Evolutionary conservation across 2,329 filamentous ascomycete genomes (phyloP), one percentile per base, ranked within the genome.

Genomic region (Diaporthe longicolla): DNA sequence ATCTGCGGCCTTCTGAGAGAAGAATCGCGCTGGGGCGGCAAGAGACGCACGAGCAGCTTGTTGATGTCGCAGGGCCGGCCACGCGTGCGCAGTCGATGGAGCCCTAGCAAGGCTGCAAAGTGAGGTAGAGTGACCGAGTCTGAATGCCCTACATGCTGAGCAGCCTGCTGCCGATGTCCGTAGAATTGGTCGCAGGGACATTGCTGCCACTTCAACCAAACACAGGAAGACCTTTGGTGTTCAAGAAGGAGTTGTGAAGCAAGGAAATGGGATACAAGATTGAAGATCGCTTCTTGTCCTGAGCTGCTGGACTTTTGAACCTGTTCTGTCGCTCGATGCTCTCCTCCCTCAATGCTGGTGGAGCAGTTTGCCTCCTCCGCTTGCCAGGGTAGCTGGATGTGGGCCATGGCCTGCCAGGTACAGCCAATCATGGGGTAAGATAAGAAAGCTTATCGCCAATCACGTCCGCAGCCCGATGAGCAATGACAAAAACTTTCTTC

Each of bases 151-250:
- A 75, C 81, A 81, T 59, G 77, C 77, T 37, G 78, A 77, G 76
- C 81, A 83, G 55, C 78, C 77, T 57, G 79, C 77, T 32, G 79
- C 77, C 26, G 78, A 77, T 24, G 79, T 78, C 71, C 78, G 77
- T 35, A 82, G 72, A 24, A 78, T 76, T 73, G 77, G 77, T 70
- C 77, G 76, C 21, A 79, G 72, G 55, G 79, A 59, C 74, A 72
- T 74, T 59, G 73, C 32, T 55, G 63, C 45, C 63, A 52, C 63
- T 37, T 13, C 9, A 9, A 54, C 48, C 26, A 29, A 48, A 40
- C 48, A 68, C 48, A 32, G 24, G 2, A n/a, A 5, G 61, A 1
- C 15, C 40, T 43, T 19, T 0, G 40, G 37, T 15, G 19, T 15
- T 24, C 7, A 24, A 3, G 10, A 24, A 21, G 21, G 10, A 35